Base-by-base conservation (phyloP, 148 eudicot species). In the Chenopodium album region DNA sequence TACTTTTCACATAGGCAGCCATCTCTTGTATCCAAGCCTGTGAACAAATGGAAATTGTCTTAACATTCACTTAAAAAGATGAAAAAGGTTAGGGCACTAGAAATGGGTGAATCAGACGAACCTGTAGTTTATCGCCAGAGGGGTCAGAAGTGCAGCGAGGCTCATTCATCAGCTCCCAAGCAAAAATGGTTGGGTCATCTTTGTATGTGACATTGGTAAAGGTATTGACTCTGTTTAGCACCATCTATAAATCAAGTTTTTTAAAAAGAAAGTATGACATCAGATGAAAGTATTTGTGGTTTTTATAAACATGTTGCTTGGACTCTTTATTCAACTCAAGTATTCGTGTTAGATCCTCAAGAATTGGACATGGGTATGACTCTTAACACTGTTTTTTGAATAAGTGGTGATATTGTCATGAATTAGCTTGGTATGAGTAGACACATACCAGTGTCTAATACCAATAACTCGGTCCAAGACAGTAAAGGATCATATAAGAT, bases 1-100 rank as follows among this genome's bases (percentile, higher is more conserved):
- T 88, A 82, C 91, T 90, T 76, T 92, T 92, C 88, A 91, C 90
- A 82, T 89, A 89, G 31, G 87, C 89, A 29, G 94, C 94, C 98
- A 94, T 92, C 89, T 94, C 98, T 84, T 91, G 90, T 86, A 94
- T 91, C 98, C 98, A 94, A 44, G 78, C 90, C 98, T 94, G 78
- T 71, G 37, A 77, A 50, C 44, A 86, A 59, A 84, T 3, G 32
- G 50, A 67, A 48, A 32, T 59, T 71, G 59, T 60, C 19, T 28
- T 50, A 70, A 48, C 29, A 8, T 41, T 75, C 6, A 52, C 12
- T 67, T 37, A n/a, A 72, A 8, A 29, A n/a, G n/a, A n/a, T n/a
- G 76, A 31, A 72, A 68, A 4, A 17, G 54, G n/a, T n/a, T 19
- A 9, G 22, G 32, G 79, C 60, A 11, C 28, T 22, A 31, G 7